These are phyloP conservation scores for Beauveria brongniartii DNA, from an alignment of 2,329 filamentous ascomycete genomes.

Conservation along the genomic window DNA sequence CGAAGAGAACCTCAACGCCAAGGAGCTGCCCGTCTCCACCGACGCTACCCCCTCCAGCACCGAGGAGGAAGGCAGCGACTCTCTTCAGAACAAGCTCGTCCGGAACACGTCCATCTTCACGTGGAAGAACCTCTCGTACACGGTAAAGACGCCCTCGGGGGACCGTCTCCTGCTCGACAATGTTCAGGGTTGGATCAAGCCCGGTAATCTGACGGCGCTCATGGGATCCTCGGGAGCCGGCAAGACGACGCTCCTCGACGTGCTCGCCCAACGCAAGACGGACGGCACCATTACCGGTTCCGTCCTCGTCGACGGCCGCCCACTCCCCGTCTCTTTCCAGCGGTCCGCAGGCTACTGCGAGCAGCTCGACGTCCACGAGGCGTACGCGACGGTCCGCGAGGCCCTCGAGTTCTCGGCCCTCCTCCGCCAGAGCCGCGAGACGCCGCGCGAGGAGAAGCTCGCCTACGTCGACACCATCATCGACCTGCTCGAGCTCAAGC, in stretches of 20 bases:
- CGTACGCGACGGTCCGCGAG: slow-evolving; percentile 66
- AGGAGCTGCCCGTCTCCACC: slow-evolving; percentile 11
- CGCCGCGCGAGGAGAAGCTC: slow-evolving; percentile 59
- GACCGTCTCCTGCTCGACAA: slow-evolving; percentile 67
- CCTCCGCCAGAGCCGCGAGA: slow-evolving; percentile 60
- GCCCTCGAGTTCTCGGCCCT: slow-evolving; percentile 67
- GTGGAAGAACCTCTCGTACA: slow-evolving; percentile 66
- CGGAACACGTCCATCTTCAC: slow-evolving; percentile 63
- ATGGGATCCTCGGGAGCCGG: slow-evolving; percentile 78
- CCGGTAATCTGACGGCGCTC: slow-evolving; percentile 68
- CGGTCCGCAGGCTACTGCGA: slow-evolving; percentile 74
- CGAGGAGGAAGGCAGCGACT: slow-evolving; percentile 12
- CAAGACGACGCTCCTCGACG: slow-evolving; percentile 79
- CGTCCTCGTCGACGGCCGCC: slow-evolving; percentile 67
- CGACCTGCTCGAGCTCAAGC: slow-evolving; percentile 46
- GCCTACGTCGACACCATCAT: slow-evolving; percentile 73
- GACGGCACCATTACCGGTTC: slow-evolving; percentile 69
- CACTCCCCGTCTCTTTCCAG: slow-evolving; percentile 66
- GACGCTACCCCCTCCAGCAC: slow-evolving; percentile 27
- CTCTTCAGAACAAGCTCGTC: slow-evolving; percentile 32
- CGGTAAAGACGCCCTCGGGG: slow-evolving; percentile 51
- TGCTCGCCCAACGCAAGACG: slow-evolving; percentile 70
- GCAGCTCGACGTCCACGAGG: slow-evolving; percentile 71
- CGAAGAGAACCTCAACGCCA: slow-evolving; percentile 37
- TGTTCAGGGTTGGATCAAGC: slow-evolving; percentile 77